Conservation (phyloP, 306 rosid species). For the Benincasa hispida region DNA sequence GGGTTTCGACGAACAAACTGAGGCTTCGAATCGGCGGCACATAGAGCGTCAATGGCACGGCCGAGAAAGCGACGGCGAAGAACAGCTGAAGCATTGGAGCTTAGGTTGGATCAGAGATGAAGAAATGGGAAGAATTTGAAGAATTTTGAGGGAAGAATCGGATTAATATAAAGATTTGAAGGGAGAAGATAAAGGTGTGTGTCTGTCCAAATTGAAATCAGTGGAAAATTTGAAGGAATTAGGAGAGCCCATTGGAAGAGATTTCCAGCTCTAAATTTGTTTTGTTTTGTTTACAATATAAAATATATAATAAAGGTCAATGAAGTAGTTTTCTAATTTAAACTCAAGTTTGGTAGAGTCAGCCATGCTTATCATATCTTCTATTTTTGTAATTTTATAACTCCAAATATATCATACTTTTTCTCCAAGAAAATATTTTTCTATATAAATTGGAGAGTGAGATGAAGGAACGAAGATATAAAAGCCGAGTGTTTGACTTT, state of each 20-base stretch:
- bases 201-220: neutral
- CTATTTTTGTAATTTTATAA: too few relatives aligned
- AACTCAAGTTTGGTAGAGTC: neutral
- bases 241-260: neutral
- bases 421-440: too few relatives aligned
- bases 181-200: neutral
- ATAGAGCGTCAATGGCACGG: slow-evolving; percentile 75
- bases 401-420: too few relatives aligned
- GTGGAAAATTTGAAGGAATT: neutral
- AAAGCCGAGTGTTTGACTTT: too few relatives aligned
- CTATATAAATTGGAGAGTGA: too few relatives aligned
- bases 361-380: neutral
- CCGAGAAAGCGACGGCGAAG: slow-evolving; percentile 85
- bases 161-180: neutral
- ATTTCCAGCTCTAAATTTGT: neutral
- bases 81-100: slow-evolving; percentile 52
- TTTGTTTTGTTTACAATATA: neutral
- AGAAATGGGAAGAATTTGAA: neutral
- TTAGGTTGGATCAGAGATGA: neutral
- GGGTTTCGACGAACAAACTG: slow-evolving; percentile 45
- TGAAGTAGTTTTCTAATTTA: neutral
- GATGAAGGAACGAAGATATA: too few relatives aligned
- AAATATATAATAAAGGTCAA: neutral
- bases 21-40: slow-evolving; percentile 81
- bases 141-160: neutral